phyloP scores from a whole-genome alignment of 1,284 basidiomycete genomes.

The Quambalaria eucalypti region DNA sequence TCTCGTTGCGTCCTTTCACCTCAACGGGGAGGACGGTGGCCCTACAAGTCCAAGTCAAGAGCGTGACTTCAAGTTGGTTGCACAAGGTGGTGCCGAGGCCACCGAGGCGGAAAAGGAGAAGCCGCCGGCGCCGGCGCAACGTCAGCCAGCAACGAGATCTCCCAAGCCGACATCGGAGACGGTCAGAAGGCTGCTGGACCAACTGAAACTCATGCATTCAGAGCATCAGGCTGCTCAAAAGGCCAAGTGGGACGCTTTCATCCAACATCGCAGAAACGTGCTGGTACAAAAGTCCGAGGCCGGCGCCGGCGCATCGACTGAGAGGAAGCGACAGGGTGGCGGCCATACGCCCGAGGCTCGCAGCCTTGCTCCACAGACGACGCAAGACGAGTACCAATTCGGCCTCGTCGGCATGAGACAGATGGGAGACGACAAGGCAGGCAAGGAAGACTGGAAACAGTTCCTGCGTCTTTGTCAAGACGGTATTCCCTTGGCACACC shows the following conservation, averaged over 20 bases:
- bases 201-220: constrained; percentile 79
- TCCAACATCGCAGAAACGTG: constrained; percentile 53
- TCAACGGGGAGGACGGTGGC: constrained; percentile 12
- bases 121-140: too few species aligned
- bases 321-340: not conserved
- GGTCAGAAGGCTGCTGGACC: constrained; percentile 65
- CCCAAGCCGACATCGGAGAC: constrained; percentile 56
- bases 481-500: constrained; percentile 80
- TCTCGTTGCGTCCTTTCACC: constrained; percentile 23
- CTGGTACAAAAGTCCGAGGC: not conserved
- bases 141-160: not conserved
- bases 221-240: constrained; percentile 63
- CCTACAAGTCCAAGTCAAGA: constrained; percentile 19
- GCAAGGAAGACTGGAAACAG: constrained; percentile 65
- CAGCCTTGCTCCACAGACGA: not conserved
- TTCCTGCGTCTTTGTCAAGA: constrained; percentile 69
- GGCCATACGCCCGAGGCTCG: not conserved
- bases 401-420: constrained; percentile 75
- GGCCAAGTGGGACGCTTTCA: constrained; percentile 80
- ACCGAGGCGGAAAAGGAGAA: not conserved
- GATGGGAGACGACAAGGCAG: constrained; percentile 61
- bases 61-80: constrained; percentile 5
- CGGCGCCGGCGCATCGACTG: not conserved
- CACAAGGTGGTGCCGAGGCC: not conserved
- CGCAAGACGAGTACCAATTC: constrained; percentile 28